Conservation (phyloP, 768 basidiomycete species). For the Lactarius evosmus region DNA sequence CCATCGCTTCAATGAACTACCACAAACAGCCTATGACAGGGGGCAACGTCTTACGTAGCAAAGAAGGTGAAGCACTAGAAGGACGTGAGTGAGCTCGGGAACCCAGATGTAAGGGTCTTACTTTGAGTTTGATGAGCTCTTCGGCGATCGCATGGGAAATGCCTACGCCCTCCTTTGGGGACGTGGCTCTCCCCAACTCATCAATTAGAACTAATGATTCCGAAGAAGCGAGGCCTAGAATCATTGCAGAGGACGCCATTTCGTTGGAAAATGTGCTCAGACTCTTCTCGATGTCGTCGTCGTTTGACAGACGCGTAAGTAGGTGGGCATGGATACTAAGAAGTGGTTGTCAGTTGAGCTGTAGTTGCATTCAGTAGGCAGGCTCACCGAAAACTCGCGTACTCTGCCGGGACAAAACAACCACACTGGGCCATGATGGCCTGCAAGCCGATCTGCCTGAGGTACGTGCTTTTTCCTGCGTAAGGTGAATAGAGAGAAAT, state of each 20-base stretch:
- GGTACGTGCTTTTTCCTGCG: conserved; percentile 87
- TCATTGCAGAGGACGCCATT: conserved; percentile 91
- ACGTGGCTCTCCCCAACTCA: conserved; percentile 91
- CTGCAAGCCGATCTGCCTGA: conserved; percentile 82
- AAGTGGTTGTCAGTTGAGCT: neutral
- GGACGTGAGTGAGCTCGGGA: conserved; percentile 3
- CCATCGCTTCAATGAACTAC: neutral
- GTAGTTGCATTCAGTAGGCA: neutral
- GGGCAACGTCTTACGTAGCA: conserved; percentile 60
- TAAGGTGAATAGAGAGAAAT: neutral
- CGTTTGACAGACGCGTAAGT: conserved; percentile 86
- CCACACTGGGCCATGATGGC: conserved; percentile 86
- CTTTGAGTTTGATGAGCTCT: conserved; percentile 70
- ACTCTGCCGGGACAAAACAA: conserved; percentile 90
- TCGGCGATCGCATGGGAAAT: conserved; percentile 84
- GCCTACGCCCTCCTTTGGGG: conserved; percentile 75
- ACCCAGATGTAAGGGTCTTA: conserved; percentile 33
- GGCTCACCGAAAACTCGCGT: conserved; percentile 77
- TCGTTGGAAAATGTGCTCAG: conserved; percentile 95
- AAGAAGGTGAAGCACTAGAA: conserved; percentile 83
- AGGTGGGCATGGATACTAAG: conserved; percentile 76
- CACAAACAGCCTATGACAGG: neutral
- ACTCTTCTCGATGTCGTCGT: conserved; percentile 86
- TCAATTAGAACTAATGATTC: conserved; percentile 82
- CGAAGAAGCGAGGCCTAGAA: conserved; percentile 71